Evolutionary conservation across 148 eudicot genomes (phyloP), one percentile per base, ranked within the genome.

Genomic region (Linanthus parryae): DNA sequence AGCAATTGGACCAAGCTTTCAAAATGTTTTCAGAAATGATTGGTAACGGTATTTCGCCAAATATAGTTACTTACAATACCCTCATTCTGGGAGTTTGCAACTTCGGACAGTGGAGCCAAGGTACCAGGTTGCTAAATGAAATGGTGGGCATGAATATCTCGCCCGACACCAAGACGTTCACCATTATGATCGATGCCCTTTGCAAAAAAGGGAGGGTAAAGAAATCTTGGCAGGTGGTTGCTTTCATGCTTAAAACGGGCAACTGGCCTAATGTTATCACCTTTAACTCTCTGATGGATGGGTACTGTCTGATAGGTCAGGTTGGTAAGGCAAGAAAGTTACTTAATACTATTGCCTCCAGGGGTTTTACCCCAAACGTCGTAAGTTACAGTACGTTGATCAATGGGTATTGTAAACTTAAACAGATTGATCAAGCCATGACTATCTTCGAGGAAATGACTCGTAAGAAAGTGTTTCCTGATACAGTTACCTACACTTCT

Each of bases 291-390:
- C 12, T 59, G 10, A 59, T 59, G 44, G 36, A 17, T 25, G 64
- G 56, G 10, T 49, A 36, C 16, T 49, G 64, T 59, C 10, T 25
- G 25, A 23, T 17, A 37, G 64, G 64, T 1, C 38, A 44, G 44
- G n/a, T 46, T 14, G 51, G 14, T 46, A 30, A 46, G 4, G 46
- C 46, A 42, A 42, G 1, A 16, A 12, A 42, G 3, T 7, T 16
- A 4, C 14, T 42, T 42, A 12, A 4, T 42, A 17, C 22, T 8
- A 7, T 42, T 1, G 46, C 17, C 17, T 7, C 22, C 1, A 16
- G 21, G 21, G 46, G 46, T 2, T 42, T 2, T 42, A n/a, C n/a
- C n/a, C n/a, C n/a, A n/a, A n/a, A n/a, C n/a, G n/a, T n/a, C n/a
- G n/a, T n/a, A n/a, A n/a, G n/a, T n/a, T n/a, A n/a, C n/a, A n/a